These are phyloP conservation scores for Chaetomiaceae sp. DNA, from an alignment of 2,329 filamentous ascomycete genomes.

Conservation along the genomic window DNA sequence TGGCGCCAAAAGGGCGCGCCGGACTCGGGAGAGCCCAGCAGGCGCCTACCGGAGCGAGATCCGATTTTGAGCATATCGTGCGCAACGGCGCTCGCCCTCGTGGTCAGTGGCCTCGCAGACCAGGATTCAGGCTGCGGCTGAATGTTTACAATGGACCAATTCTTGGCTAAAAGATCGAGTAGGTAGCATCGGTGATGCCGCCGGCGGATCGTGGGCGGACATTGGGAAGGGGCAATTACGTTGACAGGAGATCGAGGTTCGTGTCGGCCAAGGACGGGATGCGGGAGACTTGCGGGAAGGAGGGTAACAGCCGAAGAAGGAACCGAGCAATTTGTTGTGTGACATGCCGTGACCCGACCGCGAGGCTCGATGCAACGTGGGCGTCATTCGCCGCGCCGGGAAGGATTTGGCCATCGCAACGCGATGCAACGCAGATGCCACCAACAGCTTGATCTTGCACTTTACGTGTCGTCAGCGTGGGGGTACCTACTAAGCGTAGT, in stretches of 20 bases:
- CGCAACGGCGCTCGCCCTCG: not conserved
- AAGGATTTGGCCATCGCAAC: no score
- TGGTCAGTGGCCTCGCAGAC: not conserved
- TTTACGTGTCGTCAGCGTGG: no score
- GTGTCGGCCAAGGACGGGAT: not conserved
- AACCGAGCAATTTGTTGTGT: no score
- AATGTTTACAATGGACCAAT: constrained; percentile 11
- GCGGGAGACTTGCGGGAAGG: not conserved
- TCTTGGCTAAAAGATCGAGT: constrained; percentile 5
- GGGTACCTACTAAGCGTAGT: constrained; percentile 1
- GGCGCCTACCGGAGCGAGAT: not conserved
- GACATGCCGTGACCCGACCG: no score
- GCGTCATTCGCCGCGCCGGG: no score
- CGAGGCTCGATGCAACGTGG: no score
- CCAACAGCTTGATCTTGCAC: no score
- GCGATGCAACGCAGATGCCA: no score
- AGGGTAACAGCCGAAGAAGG: no score
- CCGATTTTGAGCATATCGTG: not conserved
- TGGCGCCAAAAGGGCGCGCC: not conserved
- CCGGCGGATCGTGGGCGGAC: not conserved
- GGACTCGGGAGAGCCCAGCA: not conserved
- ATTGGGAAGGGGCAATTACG: no score
- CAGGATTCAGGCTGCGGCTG: constrained; percentile 13
- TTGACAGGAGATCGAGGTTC: no score
- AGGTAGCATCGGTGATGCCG: not conserved